Evolutionary conservation across 331 rosid species (phyloP).

Genomic region (Arachis monticola): DNA sequence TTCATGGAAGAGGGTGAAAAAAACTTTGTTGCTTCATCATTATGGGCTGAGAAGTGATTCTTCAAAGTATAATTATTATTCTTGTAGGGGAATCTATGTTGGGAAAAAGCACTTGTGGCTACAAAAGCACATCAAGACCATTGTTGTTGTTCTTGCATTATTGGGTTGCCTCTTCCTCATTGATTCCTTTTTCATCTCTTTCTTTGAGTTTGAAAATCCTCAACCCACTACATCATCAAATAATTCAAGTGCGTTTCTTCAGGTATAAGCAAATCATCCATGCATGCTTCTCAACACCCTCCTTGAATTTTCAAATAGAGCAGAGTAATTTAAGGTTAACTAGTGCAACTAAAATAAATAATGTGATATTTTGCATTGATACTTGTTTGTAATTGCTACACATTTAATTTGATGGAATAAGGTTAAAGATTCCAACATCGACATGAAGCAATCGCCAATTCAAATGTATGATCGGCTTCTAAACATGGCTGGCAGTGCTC

Average conservation of each 20-base stretch:
- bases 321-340: background rate
- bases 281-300: background rate
- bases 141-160: conserved; percentile 61
- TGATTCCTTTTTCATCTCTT: conserved; percentile 71
- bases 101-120: conserved; percentile 60
- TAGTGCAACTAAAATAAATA: background rate
- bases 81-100: conserved; percentile 56
- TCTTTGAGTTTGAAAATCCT: conserved; percentile 57
- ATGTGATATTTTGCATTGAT: background rate
- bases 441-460: conserved; percentile 51
- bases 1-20: conserved; percentile 60
- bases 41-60: conserved; percentile 62
- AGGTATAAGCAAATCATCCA: conserved; percentile 62
- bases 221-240: conserved; percentile 47
- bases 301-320: background rate
- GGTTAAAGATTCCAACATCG: conserved; percentile 43
- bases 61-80: conserved; percentile 56
- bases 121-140: conserved; percentile 51
- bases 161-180: conserved; percentile 72
- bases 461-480: conserved; percentile 81
- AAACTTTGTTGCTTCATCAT: conserved; percentile 55
- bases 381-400: background rate
- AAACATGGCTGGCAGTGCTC: conserved; percentile 70
- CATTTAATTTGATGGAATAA: conserved; percentile 40
- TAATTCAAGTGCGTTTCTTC: conserved; percentile 44